Percentiles rank a stretch among this genome's conserved stretches.
phyloP scores from a whole-genome alignment of 257 asterid species.

The Coffea canephora region DNA sequence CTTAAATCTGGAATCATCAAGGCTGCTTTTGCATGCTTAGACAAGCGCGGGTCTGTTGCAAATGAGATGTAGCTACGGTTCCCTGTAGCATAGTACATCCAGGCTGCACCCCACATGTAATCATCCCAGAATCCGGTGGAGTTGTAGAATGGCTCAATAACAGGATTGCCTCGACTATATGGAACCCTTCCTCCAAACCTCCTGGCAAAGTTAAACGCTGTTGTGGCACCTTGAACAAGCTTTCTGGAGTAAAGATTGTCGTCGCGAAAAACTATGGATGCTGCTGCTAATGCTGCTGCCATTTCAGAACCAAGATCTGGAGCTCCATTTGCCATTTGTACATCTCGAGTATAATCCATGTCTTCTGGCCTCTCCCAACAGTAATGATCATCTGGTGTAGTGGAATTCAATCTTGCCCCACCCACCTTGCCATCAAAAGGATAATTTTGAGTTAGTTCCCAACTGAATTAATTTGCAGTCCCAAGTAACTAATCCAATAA shows the following conservation, averaged over 20 bases:
- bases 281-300: conserved; percentile 86
- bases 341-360: conserved; percentile 63
- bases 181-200: conserved; percentile 32
- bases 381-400: conserved; percentile 80
- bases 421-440: conserved; percentile 50
- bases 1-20: conserved; percentile 53
- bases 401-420: conserved; percentile 50
- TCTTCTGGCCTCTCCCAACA: conserved; percentile 91
- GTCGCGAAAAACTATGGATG: conserved; percentile 80
- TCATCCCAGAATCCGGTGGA: conserved; percentile 74
- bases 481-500: neutral
- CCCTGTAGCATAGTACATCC: conserved; percentile 89
- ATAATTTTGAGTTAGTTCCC: neutral
- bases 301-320: conserved; percentile 82
- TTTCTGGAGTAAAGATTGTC: conserved; percentile 42
- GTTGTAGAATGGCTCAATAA: conserved; percentile 65
- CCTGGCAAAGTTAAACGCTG: conserved; percentile 59
- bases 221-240: conserved; percentile 54
- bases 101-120: conserved; percentile 76
- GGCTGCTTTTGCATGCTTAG: conserved; percentile 39
- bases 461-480: neutral
- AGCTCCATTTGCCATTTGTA: conserved; percentile 43
- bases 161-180: conserved; percentile 54
- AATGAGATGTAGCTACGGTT: conserved; percentile 43
- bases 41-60: conserved; percentile 53